Evolutionary conservation across 2,329 filamentous ascomycete species (phyloP), one percentile per base, ranked within the genome.

Genomic region (Thelonectria rubi): DNA sequence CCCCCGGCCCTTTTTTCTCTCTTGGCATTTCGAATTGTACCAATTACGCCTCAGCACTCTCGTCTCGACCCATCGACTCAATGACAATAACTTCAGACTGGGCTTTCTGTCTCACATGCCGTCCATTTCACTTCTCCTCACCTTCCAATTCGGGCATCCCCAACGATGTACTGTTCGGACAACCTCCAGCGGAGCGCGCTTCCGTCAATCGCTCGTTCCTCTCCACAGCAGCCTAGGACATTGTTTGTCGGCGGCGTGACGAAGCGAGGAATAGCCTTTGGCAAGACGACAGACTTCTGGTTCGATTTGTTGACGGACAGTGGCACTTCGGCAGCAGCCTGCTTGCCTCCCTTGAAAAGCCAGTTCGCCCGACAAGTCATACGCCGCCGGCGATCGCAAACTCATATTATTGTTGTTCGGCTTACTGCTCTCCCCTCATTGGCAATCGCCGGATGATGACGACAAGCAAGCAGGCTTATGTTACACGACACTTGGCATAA

Each of bases 121-220:
- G 11, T 21, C 21, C 37, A 43, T 32, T 32, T 47, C 10, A 21
- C 9, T 20, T 18, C 39, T 37, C 17, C 11, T 56, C 37, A 53
- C 48, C 53, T 61, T 57, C 58, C 48, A 43, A 49, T 45, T 56
- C 32, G 45, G 45, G 58, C 14, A 43, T 57, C 8, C n/a, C 43
- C 54, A 39, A 24, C 26, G 34, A 37, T 7, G 34, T 49, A 24
- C 39, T 18, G n/a, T n/a, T 21, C 32, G 26, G 26, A n/a, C 14
- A 15, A 18, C 7, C 21, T 24, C 26, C 18, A 20, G 24, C 17
- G 40, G 30, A 7, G 21, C 24, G 37, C 9, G 14, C 34, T 51
- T 43, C 39, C 24, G 11, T 11, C 24, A 45, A 42, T 15, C 39
- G 39, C 11, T 11, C 4, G 26, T 5, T 32, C 6, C 39, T 42